Base-by-base conservation (phyloP, 345 rosid species). In the Citrus sp. region DNA sequence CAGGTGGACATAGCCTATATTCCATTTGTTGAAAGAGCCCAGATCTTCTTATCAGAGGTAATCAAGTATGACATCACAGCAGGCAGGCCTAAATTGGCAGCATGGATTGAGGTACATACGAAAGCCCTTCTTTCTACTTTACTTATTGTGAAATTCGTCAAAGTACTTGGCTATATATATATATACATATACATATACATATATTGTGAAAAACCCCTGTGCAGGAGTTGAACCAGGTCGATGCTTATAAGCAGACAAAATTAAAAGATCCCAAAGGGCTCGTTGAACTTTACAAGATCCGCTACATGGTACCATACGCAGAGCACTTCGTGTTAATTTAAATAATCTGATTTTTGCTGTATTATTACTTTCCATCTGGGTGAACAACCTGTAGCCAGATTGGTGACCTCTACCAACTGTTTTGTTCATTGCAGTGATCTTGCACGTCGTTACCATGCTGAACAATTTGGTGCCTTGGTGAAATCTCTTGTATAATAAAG, bases 1-100 rank as follows among this genome's bases (percentile, higher is more conserved):
- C 82, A 94, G 97, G 97, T 85, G 74, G 97, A 92, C 83, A 89
- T 91, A 28, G 94, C 95, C 34, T 92, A 88, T 75, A 87, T 89
- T 67, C 83, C 97, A 3, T 91, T 92, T 35, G 80, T 89, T 34
- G 97, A 96, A 75, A 88, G 93, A 83, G 87, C 86, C 83, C 89
- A 85, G 12, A 81, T 84, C 79, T 81, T 89, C 85, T 73, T 91
- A 56, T 78, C 67, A 2, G 94, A 91, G 51, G 80, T 76, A 49
- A 86, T 80, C 1, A 90, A 90, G 78, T 82, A 76, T 59, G 97
- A 91, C 76, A 77, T 94, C 37, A 86, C 92, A 70, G 86, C 80
- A 58, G 91, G 88, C 75, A 90, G 99, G 82, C 97, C 97, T 64
- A 91, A 86, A 81, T 83, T 96, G 56, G 84, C 92, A 19, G 79